These are phyloP conservation scores for Amanita polypyramis DNA, from an alignment of 768 basidiomycete genomes.

Conservation along the genomic window DNA sequence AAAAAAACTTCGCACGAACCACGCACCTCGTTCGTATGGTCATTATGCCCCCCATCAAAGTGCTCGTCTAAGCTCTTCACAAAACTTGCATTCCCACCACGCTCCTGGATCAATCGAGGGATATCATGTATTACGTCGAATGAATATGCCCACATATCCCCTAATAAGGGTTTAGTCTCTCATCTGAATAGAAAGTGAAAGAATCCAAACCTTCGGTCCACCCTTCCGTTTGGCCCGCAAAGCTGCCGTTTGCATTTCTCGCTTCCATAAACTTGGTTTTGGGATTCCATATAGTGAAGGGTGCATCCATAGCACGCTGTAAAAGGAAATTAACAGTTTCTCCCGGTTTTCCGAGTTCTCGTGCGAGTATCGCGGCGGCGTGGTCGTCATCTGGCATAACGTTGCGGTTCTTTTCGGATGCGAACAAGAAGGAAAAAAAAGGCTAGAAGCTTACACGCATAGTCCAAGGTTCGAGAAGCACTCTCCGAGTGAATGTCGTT, in stretches of 20 bases:
- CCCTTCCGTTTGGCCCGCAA: conserved; percentile 62
- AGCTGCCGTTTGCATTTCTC: conserved; percentile 51
- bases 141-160: conserved; percentile 57
- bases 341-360: conserved; percentile 35
- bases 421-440: neutral
- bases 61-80: conserved; percentile 56
- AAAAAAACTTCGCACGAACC: too few relatives aligned
- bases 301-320: conserved; percentile 42
- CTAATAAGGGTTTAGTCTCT: conserved; percentile 12
- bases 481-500: conserved; percentile 73
- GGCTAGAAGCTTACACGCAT: conserved; percentile 47
- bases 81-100: conserved; percentile 59
- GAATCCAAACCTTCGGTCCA: conserved; percentile 64
- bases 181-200: neutral
- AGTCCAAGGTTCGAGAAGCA: conserved; percentile 69
- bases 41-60: conserved; percentile 57
- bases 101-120: conserved; percentile 44
- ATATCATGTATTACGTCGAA: conserved; percentile 71
- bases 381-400: conserved; percentile 59
- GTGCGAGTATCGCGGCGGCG: conserved; percentile 55
- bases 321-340: conserved; percentile 37
- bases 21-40: conserved; percentile 70
- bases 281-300: conserved; percentile 59
- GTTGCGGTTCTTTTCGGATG: neutral
- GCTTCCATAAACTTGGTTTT: conserved; percentile 79